A percentile compares a stretch with the other conserved stretches of the same genome.
Evolutionary conservation across 1,284 basidiomycete genomes (phyloP).

Genomic region (Ceratobasidium sp.): DNA sequence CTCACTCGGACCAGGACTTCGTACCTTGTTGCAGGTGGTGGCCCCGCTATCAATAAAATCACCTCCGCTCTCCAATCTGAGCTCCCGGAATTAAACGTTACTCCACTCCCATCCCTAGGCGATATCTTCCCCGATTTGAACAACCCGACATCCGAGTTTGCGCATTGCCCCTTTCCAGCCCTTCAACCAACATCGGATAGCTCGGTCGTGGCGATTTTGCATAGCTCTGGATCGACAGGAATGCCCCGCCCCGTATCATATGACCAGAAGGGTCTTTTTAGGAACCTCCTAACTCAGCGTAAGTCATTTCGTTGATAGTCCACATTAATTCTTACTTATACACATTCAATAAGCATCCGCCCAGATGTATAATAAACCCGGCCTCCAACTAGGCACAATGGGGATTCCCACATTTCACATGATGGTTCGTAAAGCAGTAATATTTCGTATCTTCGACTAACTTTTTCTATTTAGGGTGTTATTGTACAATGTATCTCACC

Average conservation of each 20-base stretch:
- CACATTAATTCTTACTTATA: neutral
- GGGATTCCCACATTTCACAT: conserved; percentile 17
- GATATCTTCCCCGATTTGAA: neutral
- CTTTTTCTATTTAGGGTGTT: neutral
- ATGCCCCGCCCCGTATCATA: conserved; percentile 1
- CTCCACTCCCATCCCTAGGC: conserved; percentile 2
- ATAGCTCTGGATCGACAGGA: conserved; percentile 35
- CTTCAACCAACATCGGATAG: neutral
- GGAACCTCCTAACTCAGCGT: conserved; percentile 25
- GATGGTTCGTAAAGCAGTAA: neutral
- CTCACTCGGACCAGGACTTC: neutral
- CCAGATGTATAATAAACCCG: neutral
- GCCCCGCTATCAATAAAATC: neutral
- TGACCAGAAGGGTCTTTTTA: conserved; percentile 11
- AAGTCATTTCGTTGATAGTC: neutral
- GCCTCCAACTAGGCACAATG: neutral
- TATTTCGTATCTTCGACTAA: neutral
- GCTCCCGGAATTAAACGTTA: neutral
- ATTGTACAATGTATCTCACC: conserved; percentile 4
- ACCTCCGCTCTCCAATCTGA: neutral
- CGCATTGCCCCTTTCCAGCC: neutral
- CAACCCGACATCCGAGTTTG: neutral
- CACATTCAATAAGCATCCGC: no score
- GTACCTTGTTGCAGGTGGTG: neutral
- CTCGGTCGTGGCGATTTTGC: neutral